Evolutionary conservation across 2,329 filamentous ascomycete genomes (phyloP).

Genomic region (Ascochyta lentis): DNA sequence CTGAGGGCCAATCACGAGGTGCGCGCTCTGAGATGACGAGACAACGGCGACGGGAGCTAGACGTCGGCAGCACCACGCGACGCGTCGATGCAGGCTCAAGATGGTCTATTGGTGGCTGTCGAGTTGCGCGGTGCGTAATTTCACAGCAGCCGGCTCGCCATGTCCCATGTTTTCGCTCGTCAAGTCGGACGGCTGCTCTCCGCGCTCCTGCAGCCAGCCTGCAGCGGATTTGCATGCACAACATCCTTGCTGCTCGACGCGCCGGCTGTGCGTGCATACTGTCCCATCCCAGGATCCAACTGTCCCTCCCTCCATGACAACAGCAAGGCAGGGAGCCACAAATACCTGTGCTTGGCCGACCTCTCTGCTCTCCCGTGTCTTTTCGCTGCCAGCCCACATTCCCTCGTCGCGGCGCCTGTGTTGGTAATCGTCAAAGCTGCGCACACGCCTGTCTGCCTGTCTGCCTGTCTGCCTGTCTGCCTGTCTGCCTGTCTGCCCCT

Average conservation of each 20-base stretch:
- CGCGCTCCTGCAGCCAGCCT: slow-evolving; percentile 5
- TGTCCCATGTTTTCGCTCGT: slow-evolving; percentile 1
- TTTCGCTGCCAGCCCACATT: not conserved
- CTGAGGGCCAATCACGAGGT: slow-evolving; percentile 19
- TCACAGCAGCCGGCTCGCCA: not conserved
- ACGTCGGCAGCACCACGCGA: slow-evolving; percentile 13
- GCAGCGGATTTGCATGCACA: not conserved
- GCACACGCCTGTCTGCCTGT: not conserved
- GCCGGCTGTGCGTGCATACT: slow-evolving; percentile 17
- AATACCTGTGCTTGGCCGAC: slow-evolving; percentile 6
- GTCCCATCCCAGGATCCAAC: not conserved
- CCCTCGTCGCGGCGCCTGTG: not conserved
- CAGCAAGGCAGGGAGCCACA: slow-evolving; percentile 19
- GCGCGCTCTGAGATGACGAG: slow-evolving; percentile 9
- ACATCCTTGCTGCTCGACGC: slow-evolving; percentile 27
- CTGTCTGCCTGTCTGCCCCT: slow-evolving; percentile 10
- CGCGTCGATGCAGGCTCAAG: slow-evolving; percentile 3
- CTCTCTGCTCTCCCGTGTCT: not conserved
- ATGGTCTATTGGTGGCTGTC: slow-evolving; percentile 1
- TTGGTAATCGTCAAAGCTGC: not conserved
- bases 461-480: too few relatives aligned
- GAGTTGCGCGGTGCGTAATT: not conserved
- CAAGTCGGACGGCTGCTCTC: not conserved
- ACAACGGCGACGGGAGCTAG: slow-evolving; percentile 19
- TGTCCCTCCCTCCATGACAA: slow-evolving; percentile 28